These are phyloP conservation scores for Cyclotella distinguenda DNA, from an alignment of 108 stramenopile genomes.

Conservation along the genomic window DNA sequence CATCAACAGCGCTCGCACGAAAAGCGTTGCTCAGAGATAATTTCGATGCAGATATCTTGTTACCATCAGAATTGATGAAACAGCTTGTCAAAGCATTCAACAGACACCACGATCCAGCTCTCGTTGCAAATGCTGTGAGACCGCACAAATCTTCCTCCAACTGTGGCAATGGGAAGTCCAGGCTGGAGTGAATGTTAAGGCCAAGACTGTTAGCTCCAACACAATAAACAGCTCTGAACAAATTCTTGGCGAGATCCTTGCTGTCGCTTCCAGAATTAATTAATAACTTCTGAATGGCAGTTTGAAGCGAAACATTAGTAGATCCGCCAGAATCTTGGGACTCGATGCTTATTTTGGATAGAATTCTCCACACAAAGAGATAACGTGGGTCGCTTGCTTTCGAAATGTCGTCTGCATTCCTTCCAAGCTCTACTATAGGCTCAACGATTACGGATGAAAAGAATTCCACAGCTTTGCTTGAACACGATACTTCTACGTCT, in stretches of 20 bases:
- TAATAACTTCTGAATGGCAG: slow-evolving; percentile 57
- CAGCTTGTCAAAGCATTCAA: slow-evolving; percentile 63
- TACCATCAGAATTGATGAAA: slow-evolving; percentile 15
- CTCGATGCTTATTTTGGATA: slow-evolving; percentile 52
- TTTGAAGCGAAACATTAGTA: slow-evolving; percentile 57
- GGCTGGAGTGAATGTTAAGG: slow-evolving; percentile 17
- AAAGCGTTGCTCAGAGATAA: slow-evolving; percentile 41
- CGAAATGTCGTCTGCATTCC: slow-evolving; percentile 3
- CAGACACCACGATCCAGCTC: slow-evolving; percentile 72
- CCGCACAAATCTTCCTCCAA: slow-evolving; percentile 29
- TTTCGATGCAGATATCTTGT: slow-evolving; percentile 6
- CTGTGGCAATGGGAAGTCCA: slow-evolving; percentile 12
- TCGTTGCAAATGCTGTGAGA: slow-evolving; percentile 11
- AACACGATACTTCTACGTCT: slow-evolving; percentile 63
- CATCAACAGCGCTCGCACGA: slow-evolving; percentile 39
- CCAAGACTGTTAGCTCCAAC: slow-evolving; percentile 27
- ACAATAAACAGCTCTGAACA: slow-evolving; percentile 35
- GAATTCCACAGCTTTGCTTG: slow-evolving; percentile 59
- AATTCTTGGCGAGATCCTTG: slow-evolving; percentile 37
- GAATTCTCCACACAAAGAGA: slow-evolving; percentile 62
- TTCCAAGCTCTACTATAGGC: slow-evolving; percentile 52
- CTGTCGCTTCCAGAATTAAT: slow-evolving; percentile 31
- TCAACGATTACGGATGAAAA: slow-evolving; percentile 59
- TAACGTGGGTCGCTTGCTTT: slow-evolving; percentile 18
- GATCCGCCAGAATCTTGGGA: slow-evolving; percentile 55